These are phyloP conservation scores for Cutaneotrichosporon cyanovorans DNA, from an alignment of 1,284 basidiomycete genomes.

Conservation along the genomic window DNA sequence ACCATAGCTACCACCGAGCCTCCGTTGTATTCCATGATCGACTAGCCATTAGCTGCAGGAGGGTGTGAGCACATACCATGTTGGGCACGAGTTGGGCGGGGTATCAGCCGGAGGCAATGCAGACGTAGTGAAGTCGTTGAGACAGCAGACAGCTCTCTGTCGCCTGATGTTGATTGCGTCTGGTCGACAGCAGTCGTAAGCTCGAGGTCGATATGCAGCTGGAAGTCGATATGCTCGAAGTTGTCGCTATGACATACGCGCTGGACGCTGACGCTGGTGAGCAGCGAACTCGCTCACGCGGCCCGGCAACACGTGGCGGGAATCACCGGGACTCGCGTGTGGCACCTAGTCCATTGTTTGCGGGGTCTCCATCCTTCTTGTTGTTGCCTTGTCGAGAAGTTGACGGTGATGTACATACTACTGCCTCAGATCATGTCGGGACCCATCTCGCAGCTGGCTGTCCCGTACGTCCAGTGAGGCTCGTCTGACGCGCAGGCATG, in stretches of 20 bases:
- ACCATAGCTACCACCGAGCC: conserved; percentile 99
- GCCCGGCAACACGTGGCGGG: conserved; percentile 1
- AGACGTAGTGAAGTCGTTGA: no score
- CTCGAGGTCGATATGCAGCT: no score
- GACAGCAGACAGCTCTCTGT: no score
- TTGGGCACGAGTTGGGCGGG: conserved; percentile 5
- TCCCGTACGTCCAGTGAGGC: conserved; percentile 2
- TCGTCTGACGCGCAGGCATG: conserved; percentile 15
- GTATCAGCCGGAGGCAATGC: neutral
- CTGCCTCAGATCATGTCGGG: neutral
- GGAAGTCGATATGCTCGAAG: no score
- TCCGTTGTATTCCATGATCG: conserved; percentile 45
- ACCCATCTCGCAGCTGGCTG: conserved; percentile 9
- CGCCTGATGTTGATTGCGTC: no score
- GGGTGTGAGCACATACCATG: conserved; percentile 20
- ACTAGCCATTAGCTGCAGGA: conserved; percentile 17
- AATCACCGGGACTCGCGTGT: neutral
- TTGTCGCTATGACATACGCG: no score
- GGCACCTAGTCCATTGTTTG: neutral
- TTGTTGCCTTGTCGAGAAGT: neutral
- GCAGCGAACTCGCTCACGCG: conserved; percentile 1
- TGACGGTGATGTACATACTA: neutral
- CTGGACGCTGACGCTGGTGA: no score
- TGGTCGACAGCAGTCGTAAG: no score
- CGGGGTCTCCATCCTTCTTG: neutral